A percentile compares a stretch with the other conserved stretches of the same genome.
Evolutionary conservation across 768 basidiomycete genomes (phyloP).

Genomic region (Tricholoma hemisulphureum): DNA sequence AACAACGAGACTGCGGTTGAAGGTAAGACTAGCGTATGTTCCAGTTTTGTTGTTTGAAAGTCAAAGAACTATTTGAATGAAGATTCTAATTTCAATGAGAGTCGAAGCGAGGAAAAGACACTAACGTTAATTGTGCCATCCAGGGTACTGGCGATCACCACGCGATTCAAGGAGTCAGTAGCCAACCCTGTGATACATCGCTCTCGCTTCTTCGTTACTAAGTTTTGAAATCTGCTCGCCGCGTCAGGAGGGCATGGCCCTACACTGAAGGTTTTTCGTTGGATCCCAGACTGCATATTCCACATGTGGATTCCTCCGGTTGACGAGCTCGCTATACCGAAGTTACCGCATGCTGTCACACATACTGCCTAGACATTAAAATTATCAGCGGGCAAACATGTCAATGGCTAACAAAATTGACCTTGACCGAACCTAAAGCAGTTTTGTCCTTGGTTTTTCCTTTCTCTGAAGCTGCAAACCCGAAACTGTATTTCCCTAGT

Average conservation of each 20-base stretch:
- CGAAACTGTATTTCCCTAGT: conserved; percentile 73
- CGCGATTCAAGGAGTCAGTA: conserved; percentile 80
- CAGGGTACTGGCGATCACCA: conserved; percentile 79
- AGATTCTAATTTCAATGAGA: background rate
- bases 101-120: conserved; percentile 12
- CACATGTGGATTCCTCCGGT: conserved; percentile 83
- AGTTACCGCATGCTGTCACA: conserved; percentile 94
- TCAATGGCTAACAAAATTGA: conserved; percentile 24
- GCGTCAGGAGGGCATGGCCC: conserved; percentile 61
- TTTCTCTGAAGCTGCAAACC: conserved; percentile 49
- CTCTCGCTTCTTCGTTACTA: conserved; percentile 38
- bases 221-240: conserved; percentile 39
- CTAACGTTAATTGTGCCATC: conserved; percentile 89
- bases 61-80: conserved; percentile 78
- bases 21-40: conserved; percentile 63
- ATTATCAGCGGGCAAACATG: background rate
- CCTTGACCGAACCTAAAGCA: conserved; percentile 68
- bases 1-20: conserved; percentile 68
- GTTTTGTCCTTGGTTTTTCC: conserved; percentile 46
- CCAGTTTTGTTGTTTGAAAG: conserved; percentile 81
- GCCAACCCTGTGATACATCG: conserved; percentile 79
- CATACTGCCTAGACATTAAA: conserved; percentile 61
- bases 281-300: conserved; percentile 95
- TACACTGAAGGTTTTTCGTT: conserved; percentile 72
- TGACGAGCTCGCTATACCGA: conserved; percentile 82